Evolutionary conservation across 306 rosid genomes (phyloP).

Genomic region (Sindora glabra): DNA sequence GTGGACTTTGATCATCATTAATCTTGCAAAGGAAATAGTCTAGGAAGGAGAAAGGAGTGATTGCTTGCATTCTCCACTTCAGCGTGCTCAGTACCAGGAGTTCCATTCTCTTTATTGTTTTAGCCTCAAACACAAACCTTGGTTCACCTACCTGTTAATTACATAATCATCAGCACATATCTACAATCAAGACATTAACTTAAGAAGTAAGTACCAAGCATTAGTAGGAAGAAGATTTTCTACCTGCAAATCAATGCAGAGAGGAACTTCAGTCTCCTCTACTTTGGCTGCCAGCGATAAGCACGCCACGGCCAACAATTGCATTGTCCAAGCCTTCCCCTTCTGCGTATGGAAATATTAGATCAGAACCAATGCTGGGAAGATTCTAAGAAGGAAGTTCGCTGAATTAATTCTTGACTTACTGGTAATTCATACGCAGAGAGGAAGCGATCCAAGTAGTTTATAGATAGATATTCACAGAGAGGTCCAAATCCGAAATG

Average conservation of each 20-base stretch:
- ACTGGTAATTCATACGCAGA: conserved; percentile 80
- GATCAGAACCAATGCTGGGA: conserved; percentile 20
- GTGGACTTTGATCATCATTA: conserved; percentile 38
- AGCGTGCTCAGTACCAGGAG: conserved; percentile 80
- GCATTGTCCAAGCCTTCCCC: conserved; percentile 87
- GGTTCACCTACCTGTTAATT: conserved; percentile 64
- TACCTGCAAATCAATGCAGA: conserved; percentile 77
- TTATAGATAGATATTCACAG: conserved; percentile 63
- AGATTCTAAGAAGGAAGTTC: background rate
- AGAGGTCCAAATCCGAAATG: conserved; percentile 86
- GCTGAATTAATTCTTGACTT: conserved; percentile 32
- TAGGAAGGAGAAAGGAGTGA: conserved; percentile 78
- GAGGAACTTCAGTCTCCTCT: conserved; percentile 80
- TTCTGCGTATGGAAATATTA: conserved; percentile 30
- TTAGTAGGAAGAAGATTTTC: background rate
- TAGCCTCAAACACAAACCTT: conserved; percentile 73
- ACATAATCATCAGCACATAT: conserved; percentile 18
- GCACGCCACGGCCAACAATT: conserved; percentile 83
- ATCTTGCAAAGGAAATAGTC: conserved; percentile 71
- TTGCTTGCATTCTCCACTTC: conserved; percentile 89
- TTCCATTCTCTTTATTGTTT: conserved; percentile 89
- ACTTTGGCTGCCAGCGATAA: conserved; percentile 84
- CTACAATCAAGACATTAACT: conserved; percentile 4
- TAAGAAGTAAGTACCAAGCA: background rate
- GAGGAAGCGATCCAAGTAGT: conserved; percentile 92